These are phyloP conservation scores for Malassezia yamatoensis DNA, from an alignment of 1,284 basidiomycete species.

Conservation along the genomic window DNA sequence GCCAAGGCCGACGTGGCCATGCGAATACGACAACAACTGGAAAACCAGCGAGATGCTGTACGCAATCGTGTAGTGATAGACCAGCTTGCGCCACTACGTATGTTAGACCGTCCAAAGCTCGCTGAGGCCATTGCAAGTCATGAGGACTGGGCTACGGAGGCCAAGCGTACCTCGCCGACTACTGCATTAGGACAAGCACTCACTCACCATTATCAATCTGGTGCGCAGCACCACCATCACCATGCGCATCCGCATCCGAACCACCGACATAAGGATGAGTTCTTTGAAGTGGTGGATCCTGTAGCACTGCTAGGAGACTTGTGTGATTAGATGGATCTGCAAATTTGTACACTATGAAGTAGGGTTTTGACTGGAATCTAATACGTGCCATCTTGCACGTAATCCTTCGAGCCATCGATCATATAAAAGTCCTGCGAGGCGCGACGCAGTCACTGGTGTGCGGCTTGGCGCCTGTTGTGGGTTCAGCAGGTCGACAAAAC, in stretches of 20 bases:
- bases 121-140: constrained; percentile 23
- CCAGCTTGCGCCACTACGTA: constrained; percentile 29
- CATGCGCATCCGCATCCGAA: constrained; percentile 10
- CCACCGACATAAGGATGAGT: constrained; percentile 32
- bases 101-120: constrained; percentile 31
- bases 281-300: constrained; percentile 43
- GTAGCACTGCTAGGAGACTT: constrained; percentile 31
- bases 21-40: constrained; percentile 7
- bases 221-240: constrained; percentile 6
- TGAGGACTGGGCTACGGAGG: background rate
- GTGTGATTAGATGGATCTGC: constrained; percentile 17
- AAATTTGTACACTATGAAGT: constrained; percentile 1
- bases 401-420: constrained; percentile 89
- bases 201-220: constrained; percentile 12
- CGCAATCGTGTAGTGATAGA: constrained; percentile 36
- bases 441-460: constrained; percentile 48
- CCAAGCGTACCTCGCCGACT: background rate
- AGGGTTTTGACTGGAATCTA: constrained; percentile 4
- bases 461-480: constrained; percentile 3
- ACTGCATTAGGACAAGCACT: constrained; percentile 8
- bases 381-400: constrained; percentile 29
- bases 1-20: background rate
- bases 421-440: constrained; percentile 85
- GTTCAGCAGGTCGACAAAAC: constrained; percentile 12
- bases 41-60: constrained; percentile 14